A percentile compares a stretch with the other conserved stretches of the same genome.
These are phyloP conservation scores for Paramecium bursaria DNA, from an alignment of 73 alveolate genomes.

Conservation along the genomic window DNA sequence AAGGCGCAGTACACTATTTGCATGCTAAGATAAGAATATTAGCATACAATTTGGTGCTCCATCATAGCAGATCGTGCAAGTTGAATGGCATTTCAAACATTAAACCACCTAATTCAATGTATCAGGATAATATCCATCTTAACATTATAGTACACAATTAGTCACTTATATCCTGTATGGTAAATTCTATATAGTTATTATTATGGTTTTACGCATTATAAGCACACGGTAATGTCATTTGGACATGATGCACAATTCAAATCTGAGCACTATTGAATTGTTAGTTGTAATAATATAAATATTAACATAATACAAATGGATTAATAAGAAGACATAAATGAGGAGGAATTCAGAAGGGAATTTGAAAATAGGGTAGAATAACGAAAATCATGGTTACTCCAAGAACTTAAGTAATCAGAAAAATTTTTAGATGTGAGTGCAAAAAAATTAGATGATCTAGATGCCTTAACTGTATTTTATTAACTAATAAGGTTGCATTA, in stretches of 20 bases:
- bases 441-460: constrained; percentile 51
- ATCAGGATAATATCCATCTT: not conserved
- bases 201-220: no score
- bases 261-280: no score
- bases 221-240: no score
- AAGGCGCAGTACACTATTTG: constrained; percentile 12
- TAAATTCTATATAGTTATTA: no score
- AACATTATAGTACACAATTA: not conserved
- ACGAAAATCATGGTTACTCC: constrained; percentile 10
- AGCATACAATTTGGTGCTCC: constrained; percentile 37
- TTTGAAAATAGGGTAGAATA: constrained; percentile 38
- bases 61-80: constrained; percentile 6
- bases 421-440: constrained; percentile 58
- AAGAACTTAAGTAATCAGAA: constrained; percentile 23
- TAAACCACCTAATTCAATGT: constrained; percentile 4
- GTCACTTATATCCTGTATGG: no score
- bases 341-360: constrained; percentile 31
- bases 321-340: constrained; percentile 39
- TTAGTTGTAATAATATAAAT: no score
- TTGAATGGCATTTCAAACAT: constrained; percentile 9
- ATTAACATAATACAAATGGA: no score
- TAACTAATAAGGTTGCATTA: constrained; percentile 20
- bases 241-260: no score
- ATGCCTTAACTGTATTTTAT: constrained; percentile 46
- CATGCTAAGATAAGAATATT: no score